phyloP scores from a whole-genome alignment of 169 alveolate genomes.

The Plasmodium berghei region DNA sequence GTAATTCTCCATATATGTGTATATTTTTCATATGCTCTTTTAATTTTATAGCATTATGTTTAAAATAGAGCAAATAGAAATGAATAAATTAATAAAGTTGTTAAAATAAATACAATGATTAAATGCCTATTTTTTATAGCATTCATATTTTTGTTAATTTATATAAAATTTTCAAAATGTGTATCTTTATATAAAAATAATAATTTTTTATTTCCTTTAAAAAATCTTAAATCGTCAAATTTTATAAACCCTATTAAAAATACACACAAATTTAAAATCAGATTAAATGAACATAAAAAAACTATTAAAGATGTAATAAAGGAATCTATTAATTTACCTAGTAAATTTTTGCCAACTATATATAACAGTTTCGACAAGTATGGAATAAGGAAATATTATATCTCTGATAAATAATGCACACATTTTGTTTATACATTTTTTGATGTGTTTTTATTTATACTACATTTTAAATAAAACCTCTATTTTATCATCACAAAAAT shows the following conservation, averaged over 20 bases:
- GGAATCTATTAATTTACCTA: constrained; percentile 50
- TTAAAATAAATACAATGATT: too few relatives aligned
- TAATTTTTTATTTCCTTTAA: background rate
- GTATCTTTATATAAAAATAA: background rate
- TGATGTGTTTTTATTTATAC: too few relatives aligned
- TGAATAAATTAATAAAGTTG: too few relatives aligned
- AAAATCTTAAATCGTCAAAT: background rate
- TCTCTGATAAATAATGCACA: too few relatives aligned
- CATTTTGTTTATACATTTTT: too few relatives aligned
- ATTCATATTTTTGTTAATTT: background rate
- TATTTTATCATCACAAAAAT: too few relatives aligned
- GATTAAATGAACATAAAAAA: constrained; percentile 19
- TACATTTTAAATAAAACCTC: too few relatives aligned
- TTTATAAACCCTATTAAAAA: constrained; percentile 2
- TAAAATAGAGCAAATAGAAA: background rate
- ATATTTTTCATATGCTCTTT: background rate
- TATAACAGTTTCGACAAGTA: constrained; percentile 66
- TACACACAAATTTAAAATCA: background rate
- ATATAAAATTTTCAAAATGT: background rate
- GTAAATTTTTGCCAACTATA: constrained; percentile 34
- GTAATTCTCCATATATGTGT: background rate
- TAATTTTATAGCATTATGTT: constrained; percentile 5
- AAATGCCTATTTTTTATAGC: background rate
- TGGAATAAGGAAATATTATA: background rate
- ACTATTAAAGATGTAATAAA: constrained; percentile 51